Percentiles rank a stretch among this genome's conserved stretches.
These are phyloP conservation scores for Crassisporium funariophilum DNA, from an alignment of 768 basidiomycete species.

Conservation along the genomic window DNA sequence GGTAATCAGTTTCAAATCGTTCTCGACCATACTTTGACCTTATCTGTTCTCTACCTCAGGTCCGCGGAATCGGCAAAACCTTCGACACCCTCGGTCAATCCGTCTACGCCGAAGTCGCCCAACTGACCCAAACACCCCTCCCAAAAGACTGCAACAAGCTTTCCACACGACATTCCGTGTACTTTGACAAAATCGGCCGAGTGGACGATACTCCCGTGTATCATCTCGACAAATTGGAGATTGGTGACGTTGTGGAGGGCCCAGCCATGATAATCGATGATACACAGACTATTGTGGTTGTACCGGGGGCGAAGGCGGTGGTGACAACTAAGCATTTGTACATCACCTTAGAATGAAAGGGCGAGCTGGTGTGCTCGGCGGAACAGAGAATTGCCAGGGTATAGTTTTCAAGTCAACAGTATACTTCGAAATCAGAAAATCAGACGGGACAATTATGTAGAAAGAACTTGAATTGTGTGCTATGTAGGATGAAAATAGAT, in stretches of 20 bases:
- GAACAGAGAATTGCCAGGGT: no score
- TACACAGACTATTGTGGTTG: conserved; percentile 92
- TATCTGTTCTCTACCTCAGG: conserved; percentile 31
- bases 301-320: conserved; percentile 69
- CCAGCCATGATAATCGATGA: conserved; percentile 95
- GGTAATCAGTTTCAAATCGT: conserved; percentile 43
- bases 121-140: conserved; percentile 37
- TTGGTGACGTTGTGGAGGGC: conserved; percentile 76
- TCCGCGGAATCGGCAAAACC: conserved; percentile 90
- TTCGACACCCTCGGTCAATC: conserved; percentile 80
- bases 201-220: conserved; percentile 82
- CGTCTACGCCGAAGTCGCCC: conserved; percentile 73
- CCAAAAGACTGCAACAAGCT: conserved; percentile 46
- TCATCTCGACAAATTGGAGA: conserved; percentile 60
- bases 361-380: no score
- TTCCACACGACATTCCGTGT: conserved; percentile 65
- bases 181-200: conserved; percentile 81
- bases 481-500: no score
- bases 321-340: conserved; percentile 71
- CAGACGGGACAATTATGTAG: no score
- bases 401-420: no score
- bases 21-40: neutral
- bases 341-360: conserved; percentile 45
- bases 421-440: no score
- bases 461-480: no score